phyloP scores from a whole-genome alignment of 225 moss, liverwort and hornwort genomes.

The Antitrichia curtipendula region DNA sequence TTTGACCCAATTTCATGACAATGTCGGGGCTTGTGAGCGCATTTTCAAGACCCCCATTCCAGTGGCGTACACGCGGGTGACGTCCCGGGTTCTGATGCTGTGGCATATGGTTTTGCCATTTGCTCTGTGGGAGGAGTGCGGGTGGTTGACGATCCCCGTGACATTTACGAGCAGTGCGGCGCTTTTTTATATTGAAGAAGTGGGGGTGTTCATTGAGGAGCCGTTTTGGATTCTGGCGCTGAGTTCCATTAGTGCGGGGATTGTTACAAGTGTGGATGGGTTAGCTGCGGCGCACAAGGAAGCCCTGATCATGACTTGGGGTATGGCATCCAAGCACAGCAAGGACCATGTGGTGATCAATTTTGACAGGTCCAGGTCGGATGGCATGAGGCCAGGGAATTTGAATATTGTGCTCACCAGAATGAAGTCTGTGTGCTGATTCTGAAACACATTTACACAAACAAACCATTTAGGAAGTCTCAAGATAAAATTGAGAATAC shows the following conservation, averaged over 20 bases:
- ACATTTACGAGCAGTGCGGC: neutral
- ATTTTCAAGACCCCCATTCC: neutral
- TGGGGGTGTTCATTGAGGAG: constrained; percentile 36
- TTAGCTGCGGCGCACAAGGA: constrained; percentile 2
- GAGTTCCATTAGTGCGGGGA: neutral
- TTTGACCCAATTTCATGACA: neutral
- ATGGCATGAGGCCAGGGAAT: neutral
- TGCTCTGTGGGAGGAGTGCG: neutral
- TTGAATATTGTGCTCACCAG: neutral
- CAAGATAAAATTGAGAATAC: neutral
- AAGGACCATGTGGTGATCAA: constrained; percentile 8
- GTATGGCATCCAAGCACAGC: neutral
- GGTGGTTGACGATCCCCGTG: neutral
- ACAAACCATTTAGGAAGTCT: neutral
- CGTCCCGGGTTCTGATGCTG: constrained; percentile 48
- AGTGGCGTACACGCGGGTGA: constrained; percentile 37
- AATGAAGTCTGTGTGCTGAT: constrained; percentile 1
- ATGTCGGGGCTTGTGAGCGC: neutral
- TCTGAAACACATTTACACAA: no score
- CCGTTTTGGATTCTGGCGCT: constrained; percentile 29
- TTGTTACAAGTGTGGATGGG: neutral
- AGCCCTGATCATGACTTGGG: neutral
- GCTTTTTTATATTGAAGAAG: neutral
- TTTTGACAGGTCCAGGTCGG: neutral
- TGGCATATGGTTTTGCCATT: constrained; percentile 50